A percentile compares a stretch with the other conserved stretches of the same genome.
Conservation (phyloP, 805 yeast species). For the Lipomyces japonicus region DNA sequence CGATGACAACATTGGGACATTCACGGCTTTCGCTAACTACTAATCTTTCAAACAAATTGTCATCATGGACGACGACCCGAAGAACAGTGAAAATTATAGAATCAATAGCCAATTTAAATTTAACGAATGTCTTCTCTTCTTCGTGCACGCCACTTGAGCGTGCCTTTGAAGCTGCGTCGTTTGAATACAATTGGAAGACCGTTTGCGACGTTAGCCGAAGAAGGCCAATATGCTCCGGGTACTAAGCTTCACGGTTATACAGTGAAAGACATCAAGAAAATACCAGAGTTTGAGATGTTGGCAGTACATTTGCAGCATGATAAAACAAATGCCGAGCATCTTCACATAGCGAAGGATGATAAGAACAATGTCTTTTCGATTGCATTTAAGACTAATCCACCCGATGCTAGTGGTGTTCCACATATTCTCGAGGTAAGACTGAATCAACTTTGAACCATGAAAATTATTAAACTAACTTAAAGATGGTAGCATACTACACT, state of each 20-base stretch:
- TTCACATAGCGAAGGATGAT: conserved; percentile 83
- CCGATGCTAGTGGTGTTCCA: conserved; percentile 92
- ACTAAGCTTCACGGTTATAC: conserved; percentile 56
- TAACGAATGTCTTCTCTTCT: no score
- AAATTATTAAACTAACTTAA: neutral
- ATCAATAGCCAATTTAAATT: no score
- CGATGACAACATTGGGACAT: no score
- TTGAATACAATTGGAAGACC: no score
- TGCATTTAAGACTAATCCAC: conserved; percentile 91
- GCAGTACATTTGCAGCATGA: conserved; percentile 71
- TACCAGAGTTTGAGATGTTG: conserved; percentile 77
- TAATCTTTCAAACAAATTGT: no score
- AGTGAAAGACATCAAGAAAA: conserved; percentile 57
- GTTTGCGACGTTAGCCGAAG: conserved; percentile 17
- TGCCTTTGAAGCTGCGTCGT: no score
- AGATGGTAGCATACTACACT: conserved; percentile 70
- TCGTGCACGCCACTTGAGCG: no score
- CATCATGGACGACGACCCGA: no score
- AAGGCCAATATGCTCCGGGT: conserved; percentile 14
- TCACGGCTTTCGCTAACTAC: no score
- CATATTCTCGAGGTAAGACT: conserved; percentile 67
- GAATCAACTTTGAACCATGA: neutral
- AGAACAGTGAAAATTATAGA: no score
- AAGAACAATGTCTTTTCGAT: conserved; percentile 82
- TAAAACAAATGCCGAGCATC: conserved; percentile 70